Conservation (phyloP, 2,329 filamentous ascomycete genomes). For the Colletotrichum sp. region DNA sequence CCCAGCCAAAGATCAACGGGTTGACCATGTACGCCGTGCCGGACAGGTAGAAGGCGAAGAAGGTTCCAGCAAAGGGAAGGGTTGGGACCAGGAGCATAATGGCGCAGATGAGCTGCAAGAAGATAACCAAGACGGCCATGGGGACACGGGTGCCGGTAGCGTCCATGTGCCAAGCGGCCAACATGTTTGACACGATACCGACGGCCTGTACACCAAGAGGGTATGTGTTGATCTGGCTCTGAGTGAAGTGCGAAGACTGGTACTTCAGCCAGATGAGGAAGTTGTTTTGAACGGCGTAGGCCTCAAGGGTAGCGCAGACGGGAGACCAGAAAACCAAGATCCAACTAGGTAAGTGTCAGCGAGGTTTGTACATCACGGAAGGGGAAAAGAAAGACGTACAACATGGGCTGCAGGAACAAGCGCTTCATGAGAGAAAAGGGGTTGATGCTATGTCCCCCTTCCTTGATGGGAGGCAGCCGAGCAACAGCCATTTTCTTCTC, state of each 20-base stretch:
- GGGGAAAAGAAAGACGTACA: constrained; percentile 24
- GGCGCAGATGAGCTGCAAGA: constrained; percentile 36
- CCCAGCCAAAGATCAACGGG: constrained; percentile 44
- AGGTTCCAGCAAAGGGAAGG: constrained; percentile 29
- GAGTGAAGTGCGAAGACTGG: constrained; percentile 27
- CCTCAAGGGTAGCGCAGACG: constrained; percentile 38
- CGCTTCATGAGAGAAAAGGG: constrained; percentile 26
- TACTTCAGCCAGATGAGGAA: constrained; percentile 34
- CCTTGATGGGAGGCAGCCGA: constrained; percentile 32
- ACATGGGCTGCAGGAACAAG: constrained; percentile 21
- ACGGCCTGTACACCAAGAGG: constrained; percentile 41
- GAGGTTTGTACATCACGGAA: background rate
- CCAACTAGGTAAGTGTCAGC: constrained; percentile 20
- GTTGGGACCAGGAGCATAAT: constrained; percentile 36
- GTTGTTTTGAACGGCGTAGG: constrained; percentile 29
- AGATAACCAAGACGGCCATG: constrained; percentile 35
- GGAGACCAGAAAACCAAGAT: constrained; percentile 38
- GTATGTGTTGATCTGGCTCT: constrained; percentile 40
- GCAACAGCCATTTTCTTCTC: constrained; percentile 44
- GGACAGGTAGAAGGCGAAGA: constrained; percentile 38
- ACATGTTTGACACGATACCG: constrained; percentile 33
- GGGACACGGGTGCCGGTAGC: constrained; percentile 36
- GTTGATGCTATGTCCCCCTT: constrained; percentile 27
- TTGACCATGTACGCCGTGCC: constrained; percentile 45
- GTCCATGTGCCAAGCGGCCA: constrained; percentile 41